Base-by-base conservation (phyloP, 2,329 filamentous ascomycete genomes). In the Teratosphaeria destructans region DNA sequence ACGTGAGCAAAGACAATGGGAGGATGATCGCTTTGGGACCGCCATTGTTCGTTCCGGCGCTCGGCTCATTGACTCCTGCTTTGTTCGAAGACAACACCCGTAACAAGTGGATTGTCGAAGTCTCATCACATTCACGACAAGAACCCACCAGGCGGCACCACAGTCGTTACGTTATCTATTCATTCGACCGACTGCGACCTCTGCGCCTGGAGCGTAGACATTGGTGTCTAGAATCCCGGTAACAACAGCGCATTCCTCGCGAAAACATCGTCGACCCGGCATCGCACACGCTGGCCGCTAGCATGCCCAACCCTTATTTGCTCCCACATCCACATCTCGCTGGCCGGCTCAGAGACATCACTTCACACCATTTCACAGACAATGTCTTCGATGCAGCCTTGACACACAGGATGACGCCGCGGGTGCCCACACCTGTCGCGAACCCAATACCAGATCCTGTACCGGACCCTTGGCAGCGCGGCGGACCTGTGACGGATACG, bases 401-500 rank as follows among this genome's bases (percentile, higher is more conserved):
- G 19, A 49, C 8, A 49, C 16, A 49, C 19, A 49, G 11, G 19
- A 49, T 49, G 43, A 19, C 43, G 43, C 53, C 53, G n/a, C 53
- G 27, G 53, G 23, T 32, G 53, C 23, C 53, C 32, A 55, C 27
- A 55, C 53, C 53, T 55, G 53, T 55, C 23, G 27, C 53, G 14
- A 32, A 32, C 12, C 34, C 53, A 10, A 32, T 32, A 55, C 53
- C 29, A 32, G 29, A 55, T 34, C 53, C 53, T 16, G n/a, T 55
- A 8, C 5, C 52, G 23, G 4, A 32, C n/a, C 53, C 53, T 32
- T 55, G 34, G 27, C 27, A 55, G n/a, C 53, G 29, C 16, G 29
- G 34, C 53, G 62, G 60, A 29, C 57, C 56, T 11, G 55, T 61
- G 5, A 57, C 37, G 8, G 61, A 54, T 16, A 61, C 61, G 16